Base-by-base conservation (phyloP, 2,329 filamentous ascomycete genomes). In the Paecilomyces sp. region DNA sequence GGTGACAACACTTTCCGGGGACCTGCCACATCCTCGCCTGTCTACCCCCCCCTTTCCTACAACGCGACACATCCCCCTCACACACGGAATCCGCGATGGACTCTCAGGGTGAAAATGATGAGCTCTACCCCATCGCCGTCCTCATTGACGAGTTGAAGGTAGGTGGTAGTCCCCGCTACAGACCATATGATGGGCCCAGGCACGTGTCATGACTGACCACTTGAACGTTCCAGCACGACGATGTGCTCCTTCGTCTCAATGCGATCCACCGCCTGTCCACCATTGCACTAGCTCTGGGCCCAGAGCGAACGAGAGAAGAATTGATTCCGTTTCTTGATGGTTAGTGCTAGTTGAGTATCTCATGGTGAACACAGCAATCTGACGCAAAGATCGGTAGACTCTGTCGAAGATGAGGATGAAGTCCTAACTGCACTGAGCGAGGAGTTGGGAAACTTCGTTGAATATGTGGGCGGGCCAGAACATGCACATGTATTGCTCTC, bases 141-240 rank as follows among this genome's bases (percentile, higher is more conserved):
- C 88, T 99, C 79, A 99, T 99, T 80, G 94, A 99, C 79, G 94
- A 99, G 86, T 85, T 99, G 74, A 99, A 97, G 91, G 92, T 96
- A 85, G 71, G 78, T 72, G 66, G 61, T 64, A 15, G 33, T 55
- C 55, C 3, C 15, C 13, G 22, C 56, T 31, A 55, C n/a, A 24
- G 34, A 24, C 12, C 58, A 55, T 56, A 51, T 28, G 54, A 33
- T 56, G 55, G 54, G 56, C 24, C 64, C 66, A 60, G 68, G 61
- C 55, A 57, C 62, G 58, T 25, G 51, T 56, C 57, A 57, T 64
- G 67, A 72, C 67, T 70, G 36, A 64, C 50, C 12, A 30, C 34
- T 33, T 50, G 36, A 31, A 34, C 57, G 58, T 74, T 22, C 64
- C 64, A 99, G 93, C 94, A 99, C 79, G 94, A 99, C 77, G 95